Conservation (phyloP, 2,329 filamentous ascomycete species). For the Chaetomium sp. region DNA sequence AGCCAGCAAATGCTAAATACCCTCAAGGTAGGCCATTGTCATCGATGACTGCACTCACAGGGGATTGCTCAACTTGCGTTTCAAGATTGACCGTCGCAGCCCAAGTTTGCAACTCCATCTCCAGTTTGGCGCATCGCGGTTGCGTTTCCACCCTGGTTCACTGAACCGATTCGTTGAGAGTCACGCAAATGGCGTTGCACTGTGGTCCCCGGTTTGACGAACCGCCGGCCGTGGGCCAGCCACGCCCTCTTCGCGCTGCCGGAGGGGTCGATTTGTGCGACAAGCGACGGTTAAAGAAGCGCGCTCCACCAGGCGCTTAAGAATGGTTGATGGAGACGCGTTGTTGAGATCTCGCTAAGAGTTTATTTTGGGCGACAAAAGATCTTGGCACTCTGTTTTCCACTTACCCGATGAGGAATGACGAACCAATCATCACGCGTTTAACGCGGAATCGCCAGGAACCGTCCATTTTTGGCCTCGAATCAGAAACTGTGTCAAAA, state of each 20-base stretch:
- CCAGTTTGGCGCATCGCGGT: conserved; percentile 6
- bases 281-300: background rate
- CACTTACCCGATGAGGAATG: conserved; percentile 3
- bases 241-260: background rate
- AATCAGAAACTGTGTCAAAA: too few species aligned
- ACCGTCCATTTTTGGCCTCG: background rate
- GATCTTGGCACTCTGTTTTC: background rate
- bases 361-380: background rate
- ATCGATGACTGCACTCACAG: background rate
- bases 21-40: background rate
- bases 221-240: conserved; percentile 18
- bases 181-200: background rate
- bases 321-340: background rate
- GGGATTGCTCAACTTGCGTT: background rate
- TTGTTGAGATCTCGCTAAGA: background rate
- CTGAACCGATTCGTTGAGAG: conserved; percentile 19
- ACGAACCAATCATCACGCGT: background rate
- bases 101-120: conserved; percentile 2
- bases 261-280: background rate
- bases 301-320: conserved; percentile 17
- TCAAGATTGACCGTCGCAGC: background rate
- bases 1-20: background rate
- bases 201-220: conserved; percentile 14
- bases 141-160: background rate
- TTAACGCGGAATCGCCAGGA: background rate